Evolutionary conservation across 306 rosid species (phyloP), one percentile per base, ranked within the genome.

Genomic region (Medicago arabica): DNA sequence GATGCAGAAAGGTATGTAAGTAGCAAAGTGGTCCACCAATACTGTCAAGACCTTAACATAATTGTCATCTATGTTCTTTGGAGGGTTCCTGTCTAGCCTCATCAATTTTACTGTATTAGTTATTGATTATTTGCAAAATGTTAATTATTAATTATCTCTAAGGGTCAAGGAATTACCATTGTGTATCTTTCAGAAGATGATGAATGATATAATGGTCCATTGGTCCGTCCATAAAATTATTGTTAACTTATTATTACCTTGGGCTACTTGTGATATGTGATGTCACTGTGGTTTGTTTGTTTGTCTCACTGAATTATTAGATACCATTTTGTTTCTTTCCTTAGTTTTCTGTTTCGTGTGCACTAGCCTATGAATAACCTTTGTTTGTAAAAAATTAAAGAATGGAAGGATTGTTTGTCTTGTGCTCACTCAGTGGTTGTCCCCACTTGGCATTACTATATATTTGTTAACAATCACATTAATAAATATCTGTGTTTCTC

Each of bases 291-390:
- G 44, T 21, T 75, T 63, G 62, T 55, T 59, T 81, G 74, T 53
- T 62, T 82, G 79, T 72, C 67, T 5, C 36, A 60, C 55, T 82
- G 80, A 67, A 78, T 82, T 78, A 82, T 82, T 82, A 58, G 38
- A 40, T 50, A 41, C 38, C 36, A 44, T 17, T 66, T 66, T 17
- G 65, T 67, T 59, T 49, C 44, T 67, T 73, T 73, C 46, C 61
- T 25, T 10, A 3, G 3, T 31, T 36, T 12, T 28, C 25, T 55
- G 54, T 53, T 72, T 43, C 58, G 3, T 38, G 15, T 21, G 40
- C 70, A 36, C 17, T 12, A 17, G 43, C 69, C 55, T 14, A 40
- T 69, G 18, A 62, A 21, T 11, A 9, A 18, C 31, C 66, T 16
- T 53, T 64, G 13, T 6, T 76, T 63, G 47, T 21, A 53, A 18